Evolutionary conservation across 768 basidiomycete genomes (phyloP), one percentile per base, ranked within the genome.

Genomic region (Naganishia vishniacii): DNA sequence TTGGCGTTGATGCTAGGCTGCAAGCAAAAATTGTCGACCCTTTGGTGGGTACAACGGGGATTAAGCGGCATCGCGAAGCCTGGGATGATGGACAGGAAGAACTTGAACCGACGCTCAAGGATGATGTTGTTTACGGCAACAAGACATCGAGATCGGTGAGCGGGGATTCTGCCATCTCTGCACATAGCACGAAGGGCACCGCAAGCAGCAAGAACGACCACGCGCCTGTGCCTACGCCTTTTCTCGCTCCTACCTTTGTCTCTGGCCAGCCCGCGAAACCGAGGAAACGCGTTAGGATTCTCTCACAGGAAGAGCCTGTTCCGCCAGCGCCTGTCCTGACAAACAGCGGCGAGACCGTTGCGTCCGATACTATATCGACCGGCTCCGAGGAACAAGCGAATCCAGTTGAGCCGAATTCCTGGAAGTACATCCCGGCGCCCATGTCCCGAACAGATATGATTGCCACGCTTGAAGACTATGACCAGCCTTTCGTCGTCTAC

Each of bases 401-500:
- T 18, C n/a, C 12, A 3, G 5, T 56, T 1, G 34, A 23, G 11
- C 13, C n/a, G 7, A 56, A 56, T 26, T 56, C 53, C 34, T 56
- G 53, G 53, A 34, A 25, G 20, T 56, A 56, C 37, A 20, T 13
- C 23, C 53, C 32, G 16, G 4, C 37, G 34, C 53, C 53, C 12
- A 37, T 56, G 16, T 56, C 34, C 1, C 53, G 53, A 34, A 34
- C n/a, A 16, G 37, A 56, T 8, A 56, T 56, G 53, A 23, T 56
- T 25, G n/a, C 37, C 7, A 37, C 53, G 20, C 53, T 56, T 13
- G 53, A 56, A 26, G 53, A 41, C 1, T 56, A 40, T 23, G 37
- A 41, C 40, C 34, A 56, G 53, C 53, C 84, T 4, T 78, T 72
- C 48, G 85, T 83, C 68, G 74, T 88, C 25, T 93, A 95, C 76